Base-by-base conservation (phyloP, 1,139 yeast genomes). In the Saccharomyces hybrid region DNA sequence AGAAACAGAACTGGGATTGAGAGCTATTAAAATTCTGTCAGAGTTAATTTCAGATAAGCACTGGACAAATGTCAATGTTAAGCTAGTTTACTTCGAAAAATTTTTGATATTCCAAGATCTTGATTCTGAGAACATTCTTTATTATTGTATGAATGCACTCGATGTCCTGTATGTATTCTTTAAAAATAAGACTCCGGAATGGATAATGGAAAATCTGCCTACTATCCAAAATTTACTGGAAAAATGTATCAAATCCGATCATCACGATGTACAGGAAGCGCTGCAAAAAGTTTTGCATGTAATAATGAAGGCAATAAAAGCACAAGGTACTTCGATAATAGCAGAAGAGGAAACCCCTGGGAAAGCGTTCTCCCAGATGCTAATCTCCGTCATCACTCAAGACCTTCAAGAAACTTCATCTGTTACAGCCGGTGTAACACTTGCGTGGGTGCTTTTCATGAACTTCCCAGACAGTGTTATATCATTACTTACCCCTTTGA, bases 11-110 rank as follows among this genome's bases (percentile, higher is more conserved):
- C 74, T 89, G 12, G 95, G 97, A 6, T 85, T 84, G 59, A 81
- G 89, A 54, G 93, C 96, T 0, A 72, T 95, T 54, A 84, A 83
- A 11, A 83, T 90, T 9, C 74, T 95, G 53, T 83, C 86, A 56
- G 86, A 83, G 53, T 75, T 93, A 28, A 74, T 91, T 57, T 82
- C 90, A 28, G 84, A 86, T 2, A 78, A 78, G 0, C 81, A 81
- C 58, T 91, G 98, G 98, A 79, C 89, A 0, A 97, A 89, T 62
- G 96, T 89, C 9, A 80, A 84, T 9, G 90, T 93, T 8, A 88
- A 89, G 63, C 75, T 93, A 50, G 80, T 85, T 0, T 89, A 88
- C 68, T 93, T 93, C 66, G 99, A 93, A 61, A 83, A 93, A 61
- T 86, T 90, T 63, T 74, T 93, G 56, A 82, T 87, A 29, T 84